Conservation (phyloP, 78 protist species). For the Dictyostelium citrinum region DNA sequence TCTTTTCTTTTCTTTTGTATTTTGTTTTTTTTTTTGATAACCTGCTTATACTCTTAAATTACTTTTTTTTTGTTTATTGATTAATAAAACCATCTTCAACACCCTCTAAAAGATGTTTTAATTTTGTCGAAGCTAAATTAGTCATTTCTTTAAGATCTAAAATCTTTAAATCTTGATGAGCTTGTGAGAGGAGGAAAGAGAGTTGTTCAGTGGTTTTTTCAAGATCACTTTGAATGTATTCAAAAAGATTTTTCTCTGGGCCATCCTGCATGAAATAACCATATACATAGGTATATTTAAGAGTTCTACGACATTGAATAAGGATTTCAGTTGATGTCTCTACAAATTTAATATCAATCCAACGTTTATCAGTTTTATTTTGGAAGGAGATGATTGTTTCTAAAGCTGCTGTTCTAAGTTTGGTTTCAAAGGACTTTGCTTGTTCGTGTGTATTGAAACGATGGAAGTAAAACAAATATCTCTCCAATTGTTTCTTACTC, state of each 20-base stretch:
- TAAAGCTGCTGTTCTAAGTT: constrained; percentile 11
- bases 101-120: constrained; percentile 34
- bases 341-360: constrained; percentile 58
- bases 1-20: background rate
- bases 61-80: background rate
- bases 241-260: constrained; percentile 72
- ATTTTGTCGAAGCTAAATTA: constrained; percentile 41
- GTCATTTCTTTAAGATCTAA: constrained; percentile 54
- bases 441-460: constrained; percentile 66
- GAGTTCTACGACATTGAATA: constrained; percentile 63
- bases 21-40: too few relatives aligned
- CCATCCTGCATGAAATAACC: constrained; percentile 64
- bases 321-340: constrained; percentile 31
- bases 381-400: constrained; percentile 28
- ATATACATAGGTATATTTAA: constrained; percentile 75
- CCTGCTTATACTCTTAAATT: too few relatives aligned
- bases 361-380: constrained; percentile 59
- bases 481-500: constrained; percentile 41
- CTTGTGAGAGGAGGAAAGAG: constrained; percentile 32
- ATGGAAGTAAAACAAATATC: constrained; percentile 70
- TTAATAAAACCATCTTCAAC: constrained; percentile 52
- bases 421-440: constrained; percentile 60
- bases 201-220: constrained; percentile 76
- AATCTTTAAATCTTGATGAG: background rate
- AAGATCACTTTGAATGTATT: constrained; percentile 51